These are phyloP conservation scores for Annulohypoxylon maeteangense DNA, from an alignment of 495 filamentous ascomycete species.

Conservation along the genomic window DNA sequence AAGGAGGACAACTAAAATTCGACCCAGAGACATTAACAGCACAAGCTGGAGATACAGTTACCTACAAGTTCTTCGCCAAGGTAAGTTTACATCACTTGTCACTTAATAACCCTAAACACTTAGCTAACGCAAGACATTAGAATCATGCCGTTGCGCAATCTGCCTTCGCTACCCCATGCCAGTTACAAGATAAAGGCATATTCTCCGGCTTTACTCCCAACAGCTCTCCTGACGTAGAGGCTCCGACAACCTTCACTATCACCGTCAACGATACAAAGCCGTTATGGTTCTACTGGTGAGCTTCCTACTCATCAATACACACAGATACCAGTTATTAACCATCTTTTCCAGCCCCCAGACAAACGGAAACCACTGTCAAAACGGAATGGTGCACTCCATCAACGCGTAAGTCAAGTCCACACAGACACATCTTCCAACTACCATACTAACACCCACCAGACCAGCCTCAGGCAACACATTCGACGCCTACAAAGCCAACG, in stretches of 20 bases:
- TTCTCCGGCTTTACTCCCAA: constrained; percentile 62
- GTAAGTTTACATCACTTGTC: constrained; percentile 14
- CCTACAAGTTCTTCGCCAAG: constrained; percentile 69
- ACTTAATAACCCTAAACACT: background rate
- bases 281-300: constrained; percentile 68
- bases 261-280: constrained; percentile 68
- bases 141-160: constrained; percentile 72
- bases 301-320: background rate
- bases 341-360: constrained; percentile 43
- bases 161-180: constrained; percentile 67
- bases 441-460: constrained; percentile 37
- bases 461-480: constrained; percentile 50
- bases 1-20: constrained; percentile 51
- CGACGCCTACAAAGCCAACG: constrained; percentile 48
- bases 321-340: constrained; percentile 30
- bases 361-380: constrained; percentile 55
- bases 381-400: constrained; percentile 55
- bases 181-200: constrained; percentile 59
- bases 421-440: background rate
- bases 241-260: constrained; percentile 62
- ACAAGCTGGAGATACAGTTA: constrained; percentile 58
- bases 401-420: constrained; percentile 48
- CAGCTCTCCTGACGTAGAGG: constrained; percentile 44
- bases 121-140: constrained; percentile 27
- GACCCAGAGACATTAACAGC: constrained; percentile 49